Conservation (phyloP, 2,329 filamentous ascomycete species). For the Zymoseptoria passerinii region DNA sequence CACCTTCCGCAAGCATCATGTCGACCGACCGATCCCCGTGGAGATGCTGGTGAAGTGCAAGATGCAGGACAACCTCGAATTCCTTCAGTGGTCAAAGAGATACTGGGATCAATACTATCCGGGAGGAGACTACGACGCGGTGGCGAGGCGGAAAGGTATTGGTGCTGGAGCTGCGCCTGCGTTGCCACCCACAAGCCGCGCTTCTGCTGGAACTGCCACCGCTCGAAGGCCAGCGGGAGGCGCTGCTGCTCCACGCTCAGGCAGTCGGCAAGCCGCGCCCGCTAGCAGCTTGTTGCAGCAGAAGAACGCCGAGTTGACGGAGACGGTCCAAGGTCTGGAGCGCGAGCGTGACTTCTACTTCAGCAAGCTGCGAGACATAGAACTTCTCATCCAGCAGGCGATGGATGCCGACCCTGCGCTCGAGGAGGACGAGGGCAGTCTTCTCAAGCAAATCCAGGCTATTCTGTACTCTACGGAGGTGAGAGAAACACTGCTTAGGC, state of each 20-base stretch:
- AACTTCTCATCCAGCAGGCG: slow-evolving; percentile 85
- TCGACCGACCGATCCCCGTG: slow-evolving; percentile 87
- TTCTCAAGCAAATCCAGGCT: slow-evolving; percentile 91
- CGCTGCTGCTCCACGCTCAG: slow-evolving; percentile 40
- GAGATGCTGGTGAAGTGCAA: slow-evolving; percentile 91
- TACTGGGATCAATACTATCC: slow-evolving; percentile 99
- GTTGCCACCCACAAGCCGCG: slow-evolving; percentile 12
- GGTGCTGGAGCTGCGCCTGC: slow-evolving; percentile 46
- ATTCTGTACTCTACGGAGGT: slow-evolving; percentile 96
- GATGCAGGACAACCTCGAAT: slow-evolving; percentile 99
- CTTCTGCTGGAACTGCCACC: slow-evolving; percentile 45
- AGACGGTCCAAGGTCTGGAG: slow-evolving; percentile 90
- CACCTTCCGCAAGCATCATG: slow-evolving; percentile 71
- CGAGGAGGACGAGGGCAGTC: slow-evolving; percentile 84
- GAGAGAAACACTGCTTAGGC: slow-evolving; percentile 13
- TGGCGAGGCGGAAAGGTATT: slow-evolving; percentile 67
- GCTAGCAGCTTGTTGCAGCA: slow-evolving; percentile 65
- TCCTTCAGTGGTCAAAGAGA: slow-evolving; percentile 91
- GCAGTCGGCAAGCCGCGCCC: slow-evolving; percentile 37
- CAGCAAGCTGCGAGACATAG: slow-evolving; percentile 94
- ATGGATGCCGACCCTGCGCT: slow-evolving; percentile 87
- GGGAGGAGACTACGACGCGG: slow-evolving; percentile 91
- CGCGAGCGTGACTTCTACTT: slow-evolving; percentile 98
- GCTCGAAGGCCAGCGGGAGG: slow-evolving; percentile 42
- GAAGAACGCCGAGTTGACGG: slow-evolving; percentile 84